These are phyloP conservation scores for Gaeumannomyces tritici DNA, from an alignment of 2,329 filamentous ascomycete genomes.

Conservation along the genomic window DNA sequence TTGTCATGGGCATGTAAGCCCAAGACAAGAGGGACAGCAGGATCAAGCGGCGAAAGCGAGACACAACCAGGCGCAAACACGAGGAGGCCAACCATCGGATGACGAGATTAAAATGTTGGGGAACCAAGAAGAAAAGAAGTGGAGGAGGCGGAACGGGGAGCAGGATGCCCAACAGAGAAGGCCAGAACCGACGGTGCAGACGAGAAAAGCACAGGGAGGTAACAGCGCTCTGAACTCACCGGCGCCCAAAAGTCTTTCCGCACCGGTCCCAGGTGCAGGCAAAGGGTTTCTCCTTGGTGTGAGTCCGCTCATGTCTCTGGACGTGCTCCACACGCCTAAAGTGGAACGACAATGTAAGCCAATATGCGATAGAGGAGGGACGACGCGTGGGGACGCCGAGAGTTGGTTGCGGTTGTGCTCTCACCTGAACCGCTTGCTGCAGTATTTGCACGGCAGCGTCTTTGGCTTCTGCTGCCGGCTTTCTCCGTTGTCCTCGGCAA, in stretches of 20 bases:
- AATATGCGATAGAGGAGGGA: slow-evolving; percentile 20
- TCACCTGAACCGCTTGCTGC: slow-evolving; percentile 53
- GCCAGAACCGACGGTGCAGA: not conserved
- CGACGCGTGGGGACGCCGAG: slow-evolving; percentile 8
- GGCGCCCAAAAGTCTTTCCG: slow-evolving; percentile 52
- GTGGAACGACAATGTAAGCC: slow-evolving; percentile 27
- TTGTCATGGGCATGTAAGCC: not conserved
- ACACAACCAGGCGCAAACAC: not conserved
- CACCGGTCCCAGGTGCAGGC: slow-evolving; percentile 49
- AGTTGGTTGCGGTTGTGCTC: slow-evolving; percentile 15
- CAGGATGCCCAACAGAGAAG: slow-evolving; percentile 1
- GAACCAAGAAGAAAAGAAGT: slow-evolving; percentile 4
- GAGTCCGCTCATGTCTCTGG: slow-evolving; percentile 53
- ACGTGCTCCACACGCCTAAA: slow-evolving; percentile 54
- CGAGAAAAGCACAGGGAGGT: slow-evolving; percentile 4
- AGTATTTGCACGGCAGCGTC: slow-evolving; percentile 53
- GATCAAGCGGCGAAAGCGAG: not conserved
- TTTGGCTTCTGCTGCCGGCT: slow-evolving; percentile 50
- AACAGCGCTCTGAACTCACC: slow-evolving; percentile 32
- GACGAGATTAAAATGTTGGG: not conserved
- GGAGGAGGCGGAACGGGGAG: not conserved
- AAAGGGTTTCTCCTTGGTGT: slow-evolving; percentile 58
- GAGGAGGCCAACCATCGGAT: not conserved
- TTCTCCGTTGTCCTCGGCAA: slow-evolving; percentile 37
- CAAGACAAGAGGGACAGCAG: not conserved